Base-by-base conservation (phyloP, 2,329 filamentous ascomycete genomes). In the Aureobasidium pullulans region DNA sequence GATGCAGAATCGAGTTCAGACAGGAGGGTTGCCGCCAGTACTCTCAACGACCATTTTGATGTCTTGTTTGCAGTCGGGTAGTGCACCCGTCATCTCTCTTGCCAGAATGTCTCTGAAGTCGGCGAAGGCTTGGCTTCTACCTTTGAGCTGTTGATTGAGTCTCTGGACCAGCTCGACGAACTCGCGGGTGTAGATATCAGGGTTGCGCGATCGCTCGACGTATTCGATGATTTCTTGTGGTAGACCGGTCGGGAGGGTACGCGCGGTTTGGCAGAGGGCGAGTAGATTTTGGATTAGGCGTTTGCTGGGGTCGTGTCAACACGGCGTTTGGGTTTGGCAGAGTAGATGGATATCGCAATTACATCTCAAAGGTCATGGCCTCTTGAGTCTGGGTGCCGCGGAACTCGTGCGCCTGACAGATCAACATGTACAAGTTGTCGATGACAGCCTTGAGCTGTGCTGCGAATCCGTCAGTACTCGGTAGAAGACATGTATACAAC, bases 101-200 rank as follows among this genome's bases (percentile, higher is more conserved):
- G 81, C 83, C 62, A 86, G 71, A 42, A 84, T 77, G 68, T 85
- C 80, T 60, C 81, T 76, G 62, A 86, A 83, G 46, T 75, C 71
- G 10, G 76, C 77, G 70, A 84, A 85, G 1, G 82, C 84, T 65
- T 84, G 78, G 59, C 75, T 76, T 65, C 83, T 82, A 34, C 84
- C 84, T 64, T 82, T 84, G 54, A 85, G 71, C 69, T 82, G 79
- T 66, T 85, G 82, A 63, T 87, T 87, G 50, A 80, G 79, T 62
- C 79, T 76, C 72, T 85, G 83, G 8, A 84, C 81, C 31, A 82
- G 74, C 70, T 87, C 84, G 46, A 86, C 81, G 63, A 86, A 85
- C 64, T 86, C 83, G 47, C 84, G 78, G 8, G 83, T 86, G 70
- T 85, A 86, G 64, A 86, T 85, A 65, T 86, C 84, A 7, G 84